phyloP scores from a whole-genome alignment of 2,329 filamentous ascomycete species.

The Tolypocladium album region DNA sequence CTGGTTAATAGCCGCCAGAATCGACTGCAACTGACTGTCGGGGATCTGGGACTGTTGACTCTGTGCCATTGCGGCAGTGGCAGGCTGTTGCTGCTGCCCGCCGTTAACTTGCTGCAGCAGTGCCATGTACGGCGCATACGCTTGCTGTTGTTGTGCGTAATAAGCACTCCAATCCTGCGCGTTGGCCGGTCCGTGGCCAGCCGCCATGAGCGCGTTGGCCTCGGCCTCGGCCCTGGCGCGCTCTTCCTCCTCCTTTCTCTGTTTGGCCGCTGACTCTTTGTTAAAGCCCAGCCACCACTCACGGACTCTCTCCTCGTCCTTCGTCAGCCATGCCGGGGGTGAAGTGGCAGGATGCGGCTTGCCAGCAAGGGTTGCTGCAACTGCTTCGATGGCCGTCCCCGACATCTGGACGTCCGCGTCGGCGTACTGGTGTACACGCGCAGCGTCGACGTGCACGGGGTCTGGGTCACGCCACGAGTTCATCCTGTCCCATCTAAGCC shows the following conservation, averaged over 20 bases:
- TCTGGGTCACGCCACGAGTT: constrained; percentile 31
- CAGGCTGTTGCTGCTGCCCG: constrained; percentile 16
- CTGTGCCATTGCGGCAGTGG: constrained; percentile 4
- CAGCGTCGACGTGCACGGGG: constrained; percentile 22
- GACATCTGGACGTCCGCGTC: constrained; percentile 32
- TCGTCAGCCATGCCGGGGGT: constrained; percentile 41
- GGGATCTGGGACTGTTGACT: constrained; percentile 17
- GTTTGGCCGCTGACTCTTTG: constrained; percentile 24
- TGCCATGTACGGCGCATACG: constrained; percentile 31
- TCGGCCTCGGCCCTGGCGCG: constrained; percentile 22
- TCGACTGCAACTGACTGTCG: constrained; percentile 30
- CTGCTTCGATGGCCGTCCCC: constrained; percentile 29
- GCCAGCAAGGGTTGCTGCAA: constrained; percentile 29
- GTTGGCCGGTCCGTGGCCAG: constrained; percentile 8
- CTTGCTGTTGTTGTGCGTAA: constrained; percentile 24
- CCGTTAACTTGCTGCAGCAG: constrained; percentile 28
- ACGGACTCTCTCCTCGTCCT: constrained; percentile 32
- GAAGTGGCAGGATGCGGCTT: constrained; percentile 38
- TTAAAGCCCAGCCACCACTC: constrained; percentile 43
- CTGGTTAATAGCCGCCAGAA: constrained; percentile 31
- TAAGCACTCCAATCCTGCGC: constrained; percentile 17
- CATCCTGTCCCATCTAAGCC: constrained; percentile 32
- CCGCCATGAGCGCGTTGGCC: constrained; percentile 16
- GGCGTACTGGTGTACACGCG: constrained; percentile 25
- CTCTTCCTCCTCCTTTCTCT: constrained; percentile 28